A percentile compares a stretch with the other conserved stretches of the same genome.
Evolutionary conservation across 495 filamentous ascomycete genomes (phyloP).

Genomic region (Podospora tetraspora): DNA sequence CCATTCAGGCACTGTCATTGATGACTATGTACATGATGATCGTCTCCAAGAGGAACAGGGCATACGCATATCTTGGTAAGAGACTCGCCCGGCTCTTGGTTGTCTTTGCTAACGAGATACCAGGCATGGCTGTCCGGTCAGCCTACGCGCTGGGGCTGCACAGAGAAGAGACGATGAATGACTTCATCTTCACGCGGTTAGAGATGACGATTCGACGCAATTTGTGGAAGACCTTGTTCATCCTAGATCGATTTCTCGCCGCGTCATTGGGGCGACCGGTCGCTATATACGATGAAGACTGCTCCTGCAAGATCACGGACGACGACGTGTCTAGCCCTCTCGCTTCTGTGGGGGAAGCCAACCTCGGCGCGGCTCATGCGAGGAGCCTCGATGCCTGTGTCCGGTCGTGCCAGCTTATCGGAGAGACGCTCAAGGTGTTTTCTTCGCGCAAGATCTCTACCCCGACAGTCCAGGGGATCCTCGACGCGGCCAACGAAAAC

Average conservation of each 20-base stretch:
- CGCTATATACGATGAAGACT: conserved; percentile 58
- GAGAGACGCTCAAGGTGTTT: conserved; percentile 63
- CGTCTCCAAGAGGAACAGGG: conserved; percentile 53
- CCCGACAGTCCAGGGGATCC: conserved; percentile 58
- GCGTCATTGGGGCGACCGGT: conserved; percentile 55
- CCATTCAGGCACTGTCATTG: conserved; percentile 54
- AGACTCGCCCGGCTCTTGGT: not conserved
- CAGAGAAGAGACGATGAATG: conserved; percentile 52
- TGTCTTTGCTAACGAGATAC: conserved; percentile 8
- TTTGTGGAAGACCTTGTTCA: conserved; percentile 56
- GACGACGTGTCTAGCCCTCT: conserved; percentile 40
- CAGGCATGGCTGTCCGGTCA: conserved; percentile 60
- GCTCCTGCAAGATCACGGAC: conserved; percentile 41
- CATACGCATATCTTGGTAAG: conserved; percentile 55
- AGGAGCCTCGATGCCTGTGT: conserved; percentile 49
- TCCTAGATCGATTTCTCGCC: conserved; percentile 57
- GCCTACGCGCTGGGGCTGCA: conserved; percentile 57
- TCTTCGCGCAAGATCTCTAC: conserved; percentile 65
- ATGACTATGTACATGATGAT: conserved; percentile 58
- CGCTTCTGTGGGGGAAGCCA: conserved; percentile 26
- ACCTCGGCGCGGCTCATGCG: conserved; percentile 23
- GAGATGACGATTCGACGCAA: conserved; percentile 47
- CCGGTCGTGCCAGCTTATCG: conserved; percentile 57
- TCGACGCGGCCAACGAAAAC: conserved; percentile 51
- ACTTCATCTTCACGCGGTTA: conserved; percentile 39